These are phyloP conservation scores for Suillus plorans DNA, from an alignment of 768 basidiomycete species.

Conservation along the genomic window DNA sequence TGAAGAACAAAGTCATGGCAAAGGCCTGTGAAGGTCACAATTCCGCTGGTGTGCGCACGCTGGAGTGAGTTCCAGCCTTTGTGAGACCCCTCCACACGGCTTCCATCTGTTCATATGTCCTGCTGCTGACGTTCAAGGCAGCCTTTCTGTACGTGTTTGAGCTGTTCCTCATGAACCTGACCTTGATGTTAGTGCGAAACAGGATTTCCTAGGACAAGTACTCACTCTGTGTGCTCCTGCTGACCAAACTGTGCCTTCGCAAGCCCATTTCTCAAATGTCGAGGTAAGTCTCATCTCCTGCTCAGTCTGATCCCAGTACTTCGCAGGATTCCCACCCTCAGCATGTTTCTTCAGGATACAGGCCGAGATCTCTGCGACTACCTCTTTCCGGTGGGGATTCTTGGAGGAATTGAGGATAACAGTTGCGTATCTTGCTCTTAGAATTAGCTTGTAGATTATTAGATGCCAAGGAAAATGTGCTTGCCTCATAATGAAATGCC, in stretches of 20 bases:
- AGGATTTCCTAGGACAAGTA: too few species aligned
- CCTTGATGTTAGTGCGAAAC: not conserved
- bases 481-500: constrained; percentile 22
- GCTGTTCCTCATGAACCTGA: constrained; percentile 27
- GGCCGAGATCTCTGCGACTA: constrained; percentile 13
- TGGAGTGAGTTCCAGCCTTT: constrained; percentile 28
- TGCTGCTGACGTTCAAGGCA: constrained; percentile 20
- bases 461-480: not conserved
- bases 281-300: constrained; percentile 16
- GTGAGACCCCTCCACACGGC: constrained; percentile 30
- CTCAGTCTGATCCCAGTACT: constrained; percentile 18
- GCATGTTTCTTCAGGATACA: constrained; percentile 13
- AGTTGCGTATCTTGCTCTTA: constrained; percentile 12
- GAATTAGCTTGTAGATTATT: not conserved
- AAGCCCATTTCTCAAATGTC: constrained; percentile 16
- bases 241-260: constrained; percentile 17
- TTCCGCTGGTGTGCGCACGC: constrained; percentile 20
- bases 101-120: constrained; percentile 26
- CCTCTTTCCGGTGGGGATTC: constrained; percentile 9
- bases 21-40: constrained; percentile 17
- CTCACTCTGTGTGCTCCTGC: constrained; percentile 19
- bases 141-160: constrained; percentile 27
- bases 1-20: constrained; percentile 24
- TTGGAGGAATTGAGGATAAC: constrained; percentile 14
- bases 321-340: constrained; percentile 6